Percentiles rank a stretch among this genome's conserved stretches.
Evolutionary conservation across 768 basidiomycete species (phyloP).

Genomic region (Trametes villosa): DNA sequence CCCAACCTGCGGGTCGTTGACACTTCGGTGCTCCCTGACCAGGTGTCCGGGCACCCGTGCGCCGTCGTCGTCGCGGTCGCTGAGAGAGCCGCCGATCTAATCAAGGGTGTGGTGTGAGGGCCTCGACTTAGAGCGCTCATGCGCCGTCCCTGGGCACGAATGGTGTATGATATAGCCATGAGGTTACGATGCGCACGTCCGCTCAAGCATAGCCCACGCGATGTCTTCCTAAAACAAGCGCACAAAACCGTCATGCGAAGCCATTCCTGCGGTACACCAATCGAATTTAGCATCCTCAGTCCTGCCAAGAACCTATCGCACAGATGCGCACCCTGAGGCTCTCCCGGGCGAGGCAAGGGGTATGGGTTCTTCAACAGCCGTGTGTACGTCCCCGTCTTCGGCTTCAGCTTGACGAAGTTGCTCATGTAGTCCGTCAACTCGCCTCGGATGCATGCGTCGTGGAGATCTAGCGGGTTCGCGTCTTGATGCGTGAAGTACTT

Average conservation of each 20-base stretch:
- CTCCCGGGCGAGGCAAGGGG: background rate
- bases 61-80: conserved; percentile 19
- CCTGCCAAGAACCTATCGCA: too few species aligned
- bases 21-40: conserved; percentile 12
- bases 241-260: too few species aligned
- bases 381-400: conserved; percentile 25
- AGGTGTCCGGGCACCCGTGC: conserved; percentile 17
- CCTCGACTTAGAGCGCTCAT: too few species aligned
- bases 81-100: conserved; percentile 19
- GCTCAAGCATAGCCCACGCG: too few species aligned
- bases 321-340: too few species aligned
- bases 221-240: too few species aligned
- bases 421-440: conserved; percentile 35
- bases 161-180: too few species aligned
- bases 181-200: too few species aligned
- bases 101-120: background rate
- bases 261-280: too few species aligned
- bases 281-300: too few species aligned
- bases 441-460: conserved; percentile 41
- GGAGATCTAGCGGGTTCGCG: conserved; percentile 39
- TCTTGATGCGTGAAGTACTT: conserved; percentile 33
- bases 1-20: conserved; percentile 40
- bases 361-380: conserved; percentile 40
- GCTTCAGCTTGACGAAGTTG: conserved; percentile 31
- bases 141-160: too few species aligned